A percentile compares a stretch with the other conserved stretches of the same genome.
phyloP scores from a whole-genome alignment of 768 basidiomycete genomes.

The Ramaria rubella region DNA sequence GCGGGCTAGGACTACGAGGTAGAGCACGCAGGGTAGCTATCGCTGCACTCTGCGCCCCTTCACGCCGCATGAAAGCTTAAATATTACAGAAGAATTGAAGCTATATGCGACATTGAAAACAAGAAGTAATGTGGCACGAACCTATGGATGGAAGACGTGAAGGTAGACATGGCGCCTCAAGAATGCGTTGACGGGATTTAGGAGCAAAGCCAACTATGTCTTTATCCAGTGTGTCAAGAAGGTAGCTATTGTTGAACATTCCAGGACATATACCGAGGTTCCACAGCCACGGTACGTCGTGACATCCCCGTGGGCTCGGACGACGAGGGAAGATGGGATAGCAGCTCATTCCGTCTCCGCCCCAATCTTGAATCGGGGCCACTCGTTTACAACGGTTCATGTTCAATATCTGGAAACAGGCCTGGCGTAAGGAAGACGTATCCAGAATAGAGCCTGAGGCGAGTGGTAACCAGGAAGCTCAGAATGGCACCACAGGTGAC shows the following conservation, averaged over 20 bases:
- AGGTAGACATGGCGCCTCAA: constrained; percentile 53
- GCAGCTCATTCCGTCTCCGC: neutral
- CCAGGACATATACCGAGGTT: neutral
- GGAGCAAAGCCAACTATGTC: constrained; percentile 19
- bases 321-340: neutral
- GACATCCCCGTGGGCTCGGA: neutral
- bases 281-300: neutral
- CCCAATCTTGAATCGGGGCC: too few species aligned
- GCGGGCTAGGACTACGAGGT: constrained; percentile 38
- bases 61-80: constrained; percentile 67
- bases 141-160: constrained; percentile 63
- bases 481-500: constrained; percentile 1
- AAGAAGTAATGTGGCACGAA: constrained; percentile 26
- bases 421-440: constrained; percentile 35
- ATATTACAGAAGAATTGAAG: constrained; percentile 20
- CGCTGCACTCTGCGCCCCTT: constrained; percentile 56
- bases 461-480: neutral
- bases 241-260: constrained; percentile 50
- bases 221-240: constrained; percentile 13
- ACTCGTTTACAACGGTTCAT: constrained; percentile 25
- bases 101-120: constrained; percentile 8
- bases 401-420: constrained; percentile 46
- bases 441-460: constrained; percentile 3
- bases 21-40: constrained; percentile 51
- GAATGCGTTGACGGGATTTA: constrained; percentile 33